A percentile compares a stretch with the other conserved stretches of the same genome.
phyloP scores from a whole-genome alignment of 805 yeast genomes.

The Candida andamanensis region DNA sequence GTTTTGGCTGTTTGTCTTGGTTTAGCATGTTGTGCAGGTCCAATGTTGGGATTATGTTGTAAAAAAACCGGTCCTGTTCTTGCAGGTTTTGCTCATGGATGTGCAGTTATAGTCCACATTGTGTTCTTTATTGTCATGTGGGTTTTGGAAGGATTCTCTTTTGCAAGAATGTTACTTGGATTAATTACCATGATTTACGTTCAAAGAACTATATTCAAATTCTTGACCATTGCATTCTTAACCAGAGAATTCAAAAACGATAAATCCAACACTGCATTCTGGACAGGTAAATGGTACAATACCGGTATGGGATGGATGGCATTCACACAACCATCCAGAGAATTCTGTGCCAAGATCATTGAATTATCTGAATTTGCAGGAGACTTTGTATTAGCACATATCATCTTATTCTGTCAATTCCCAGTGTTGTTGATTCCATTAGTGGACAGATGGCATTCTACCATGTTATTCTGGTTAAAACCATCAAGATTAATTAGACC shows the following conservation, averaged over 20 bases:
- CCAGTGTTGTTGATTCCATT: constrained; percentile 83
- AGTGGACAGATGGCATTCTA: constrained; percentile 96
- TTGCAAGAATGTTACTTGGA: constrained; percentile 83
- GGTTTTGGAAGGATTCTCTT: constrained; percentile 92
- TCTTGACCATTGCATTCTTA: constrained; percentile 69
- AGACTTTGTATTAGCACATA: constrained; percentile 91
- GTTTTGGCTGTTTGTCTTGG: constrained; percentile 69
- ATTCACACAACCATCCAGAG: constrained; percentile 93
- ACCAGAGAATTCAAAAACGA: constrained; percentile 97
- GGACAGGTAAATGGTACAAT: constrained; percentile 99
- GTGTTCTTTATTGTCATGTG: constrained; percentile 92
- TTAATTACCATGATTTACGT: constrained; percentile 75
- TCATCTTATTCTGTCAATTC: constrained; percentile 79
- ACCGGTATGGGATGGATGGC: constrained; percentile 91
- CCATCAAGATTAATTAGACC: constrained; percentile 97
- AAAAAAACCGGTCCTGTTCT: constrained; percentile 93
- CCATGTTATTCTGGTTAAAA: constrained; percentile 97
- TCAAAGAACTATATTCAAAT: constrained; percentile 83
- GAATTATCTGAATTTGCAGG: constrained; percentile 96
- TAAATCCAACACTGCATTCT: constrained; percentile 95
- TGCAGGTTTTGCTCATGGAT: constrained; percentile 95
- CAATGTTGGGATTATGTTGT: constrained; percentile 89
- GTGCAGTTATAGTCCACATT: constrained; percentile 84
- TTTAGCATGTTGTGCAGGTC: constrained; percentile 96
- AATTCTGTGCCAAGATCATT: constrained; percentile 86